phyloP scores from a whole-genome alignment of 148 eudicot genomes.

The Fallopia convolvulus region DNA sequence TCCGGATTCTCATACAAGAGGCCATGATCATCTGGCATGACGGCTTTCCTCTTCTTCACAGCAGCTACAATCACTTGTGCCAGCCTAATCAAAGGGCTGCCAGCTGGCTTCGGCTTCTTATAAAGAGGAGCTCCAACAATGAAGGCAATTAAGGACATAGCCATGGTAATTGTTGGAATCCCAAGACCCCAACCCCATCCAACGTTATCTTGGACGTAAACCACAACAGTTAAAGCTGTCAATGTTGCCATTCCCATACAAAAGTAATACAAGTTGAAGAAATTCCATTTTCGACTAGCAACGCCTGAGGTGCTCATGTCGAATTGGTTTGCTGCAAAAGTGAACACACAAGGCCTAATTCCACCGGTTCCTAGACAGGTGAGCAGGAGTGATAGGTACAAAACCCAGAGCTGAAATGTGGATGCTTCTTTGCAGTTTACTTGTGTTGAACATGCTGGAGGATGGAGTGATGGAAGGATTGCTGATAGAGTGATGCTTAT shows the following conservation, averaged over 20 bases:
- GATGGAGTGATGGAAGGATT: slow-evolving; percentile 37
- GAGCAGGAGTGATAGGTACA: slow-evolving; percentile 40
- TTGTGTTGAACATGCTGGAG: slow-evolving; percentile 51
- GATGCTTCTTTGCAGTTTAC: slow-evolving; percentile 59
- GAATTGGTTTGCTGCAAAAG: slow-evolving; percentile 58
- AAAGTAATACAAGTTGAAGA: slow-evolving; percentile 53
- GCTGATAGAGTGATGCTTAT: slow-evolving; percentile 42
- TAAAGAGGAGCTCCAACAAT: slow-evolving; percentile 38
- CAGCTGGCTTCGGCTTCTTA: slow-evolving; percentile 38
- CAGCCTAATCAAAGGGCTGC: slow-evolving; percentile 48
- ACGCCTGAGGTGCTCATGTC: slow-evolving; percentile 35
- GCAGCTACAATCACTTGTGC: slow-evolving; percentile 49
- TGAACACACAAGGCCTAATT: slow-evolving; percentile 41
- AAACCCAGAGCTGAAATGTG: slow-evolving; percentile 31
- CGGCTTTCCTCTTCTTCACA: slow-evolving; percentile 36
- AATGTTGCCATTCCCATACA: slow-evolving; percentile 44
- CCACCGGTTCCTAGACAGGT: slow-evolving; percentile 49
- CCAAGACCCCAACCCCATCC: slow-evolving; percentile 68
- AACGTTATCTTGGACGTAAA: slow-evolving; percentile 54
- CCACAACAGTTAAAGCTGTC: slow-evolving; percentile 42
- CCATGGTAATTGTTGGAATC: slow-evolving; percentile 54
- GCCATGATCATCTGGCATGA: slow-evolving; percentile 19
- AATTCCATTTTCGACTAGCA: slow-evolving; percentile 35
- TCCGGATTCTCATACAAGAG: slow-evolving; percentile 34
- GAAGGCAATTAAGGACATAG: slow-evolving; percentile 32